A percentile compares a stretch with the other conserved stretches of the same genome.
Conservation (phyloP, 2,329 filamentous ascomycete species). For the Volutella citrinella region DNA sequence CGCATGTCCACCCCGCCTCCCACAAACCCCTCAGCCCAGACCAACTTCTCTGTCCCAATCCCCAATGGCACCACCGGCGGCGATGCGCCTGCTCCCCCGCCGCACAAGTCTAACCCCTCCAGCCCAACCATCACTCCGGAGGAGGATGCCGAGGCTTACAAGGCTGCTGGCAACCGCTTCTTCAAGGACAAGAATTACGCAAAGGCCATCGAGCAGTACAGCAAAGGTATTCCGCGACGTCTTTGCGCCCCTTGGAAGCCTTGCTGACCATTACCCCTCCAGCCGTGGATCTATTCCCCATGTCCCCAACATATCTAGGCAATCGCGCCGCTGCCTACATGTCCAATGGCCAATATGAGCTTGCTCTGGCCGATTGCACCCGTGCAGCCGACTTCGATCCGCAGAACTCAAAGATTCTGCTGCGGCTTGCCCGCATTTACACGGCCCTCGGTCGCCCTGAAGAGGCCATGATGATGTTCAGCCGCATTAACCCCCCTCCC, state of each 20-base stretch:
- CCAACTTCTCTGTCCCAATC: conserved; percentile 52
- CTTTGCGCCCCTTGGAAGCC: no score
- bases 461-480: conserved; percentile 81
- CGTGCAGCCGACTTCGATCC: conserved; percentile 80
- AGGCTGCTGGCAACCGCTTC: conserved; percentile 89
- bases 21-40: conserved; percentile 33
- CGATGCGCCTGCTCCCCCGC: conserved; percentile 63
- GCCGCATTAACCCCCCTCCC: conserved; percentile 73
- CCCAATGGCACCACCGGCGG: conserved; percentile 44
- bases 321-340: conserved; percentile 96
- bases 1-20: conserved; percentile 48
- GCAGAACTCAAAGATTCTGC: conserved; percentile 80
- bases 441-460: conserved; percentile 82
- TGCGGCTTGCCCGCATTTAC: conserved; percentile 86
- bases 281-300: conserved; percentile 87
- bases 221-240: conserved; percentile 66
- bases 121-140: conserved; percentile 52
- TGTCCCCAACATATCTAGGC: conserved; percentile 84
- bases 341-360: conserved; percentile 73
- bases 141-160: conserved; percentile 87
- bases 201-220: conserved; percentile 88
- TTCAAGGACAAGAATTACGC: conserved; percentile 93
- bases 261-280: conserved; percentile 18
- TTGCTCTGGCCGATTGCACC: conserved; percentile 84
- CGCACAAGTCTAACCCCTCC: conserved; percentile 63